Conservation (phyloP, 208 protist species). For the Angomonas desouzai region DNA sequence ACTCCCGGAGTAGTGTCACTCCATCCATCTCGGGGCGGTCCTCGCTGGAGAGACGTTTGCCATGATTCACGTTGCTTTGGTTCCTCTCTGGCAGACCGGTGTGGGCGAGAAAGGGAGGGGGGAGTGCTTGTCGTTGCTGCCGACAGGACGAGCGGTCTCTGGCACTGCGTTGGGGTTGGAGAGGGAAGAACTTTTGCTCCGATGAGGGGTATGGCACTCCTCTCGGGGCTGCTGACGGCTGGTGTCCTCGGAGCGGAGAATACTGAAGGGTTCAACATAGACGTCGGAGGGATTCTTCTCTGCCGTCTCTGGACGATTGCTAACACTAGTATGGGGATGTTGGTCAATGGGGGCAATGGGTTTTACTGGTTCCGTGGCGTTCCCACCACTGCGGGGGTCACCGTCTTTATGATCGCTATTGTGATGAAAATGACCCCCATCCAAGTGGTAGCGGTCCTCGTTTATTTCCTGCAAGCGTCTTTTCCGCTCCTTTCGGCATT, state of each 20-base stretch:
- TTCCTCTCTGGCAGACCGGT: background rate
- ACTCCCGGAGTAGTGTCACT: background rate
- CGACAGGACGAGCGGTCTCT: background rate
- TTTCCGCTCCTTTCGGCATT: background rate
- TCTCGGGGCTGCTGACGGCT: background rate
- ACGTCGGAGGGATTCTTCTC: no score
- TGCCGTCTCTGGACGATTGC: no score
- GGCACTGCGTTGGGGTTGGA: background rate
- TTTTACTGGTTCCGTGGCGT: no score
- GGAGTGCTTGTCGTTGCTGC: background rate
- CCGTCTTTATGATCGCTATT: no score
- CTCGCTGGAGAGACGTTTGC: background rate
- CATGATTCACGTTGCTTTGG: background rate
- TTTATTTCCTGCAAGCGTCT: background rate
- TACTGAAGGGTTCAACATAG: background rate
- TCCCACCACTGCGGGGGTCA: no score
- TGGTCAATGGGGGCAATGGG: no score
- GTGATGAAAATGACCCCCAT: no score
- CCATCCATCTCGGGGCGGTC: background rate
- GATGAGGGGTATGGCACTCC: background rate
- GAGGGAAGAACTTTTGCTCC: background rate
- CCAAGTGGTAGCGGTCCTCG: no score
- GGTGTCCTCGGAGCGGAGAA: background rate
- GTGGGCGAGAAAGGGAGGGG: background rate
- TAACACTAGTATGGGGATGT: no score